A percentile compares a stretch with the other conserved stretches of the same genome.
phyloP scores from a whole-genome alignment of 2,329 filamentous ascomycete species.

The Exophiala calicioides region DNA sequence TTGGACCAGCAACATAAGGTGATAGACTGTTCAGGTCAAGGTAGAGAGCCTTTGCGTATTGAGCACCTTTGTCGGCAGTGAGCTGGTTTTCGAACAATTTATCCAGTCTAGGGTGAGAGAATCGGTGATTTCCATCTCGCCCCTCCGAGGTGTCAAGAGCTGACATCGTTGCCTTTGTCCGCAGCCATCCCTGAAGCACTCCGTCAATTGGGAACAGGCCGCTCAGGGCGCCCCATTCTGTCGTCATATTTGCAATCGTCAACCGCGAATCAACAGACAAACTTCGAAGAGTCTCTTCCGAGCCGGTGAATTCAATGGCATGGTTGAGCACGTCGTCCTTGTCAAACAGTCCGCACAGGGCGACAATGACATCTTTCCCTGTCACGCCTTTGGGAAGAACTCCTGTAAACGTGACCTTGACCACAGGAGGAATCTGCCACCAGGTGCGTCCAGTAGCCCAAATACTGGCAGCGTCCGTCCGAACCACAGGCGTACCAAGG shows the following conservation, averaged over 20 bases:
- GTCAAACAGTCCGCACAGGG: slow-evolving; percentile 82
- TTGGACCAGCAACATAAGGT: slow-evolving; percentile 82
- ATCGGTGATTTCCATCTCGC: slow-evolving; percentile 55
- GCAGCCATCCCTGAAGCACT: slow-evolving; percentile 70
- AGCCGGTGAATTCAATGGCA: slow-evolving; percentile 82
- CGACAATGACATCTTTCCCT: slow-evolving; percentile 92
- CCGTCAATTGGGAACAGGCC: slow-evolving; percentile 80
- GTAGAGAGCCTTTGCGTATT: slow-evolving; percentile 80
- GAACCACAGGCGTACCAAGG: slow-evolving; percentile 77
- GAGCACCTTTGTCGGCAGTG: slow-evolving; percentile 71
- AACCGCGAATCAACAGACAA: slow-evolving; percentile 72
- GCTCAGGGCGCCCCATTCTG: slow-evolving; percentile 50
- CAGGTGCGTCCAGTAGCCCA: slow-evolving; percentile 82
- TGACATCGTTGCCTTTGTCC: slow-evolving; percentile 71
- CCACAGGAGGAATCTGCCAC: slow-evolving; percentile 86
- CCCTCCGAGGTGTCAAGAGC: slow-evolving; percentile 55
- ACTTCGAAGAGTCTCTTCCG: slow-evolving; percentile 72
- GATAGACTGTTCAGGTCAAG: slow-evolving; percentile 80
- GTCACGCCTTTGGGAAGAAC: slow-evolving; percentile 75
- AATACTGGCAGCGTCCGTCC: slow-evolving; percentile 83
- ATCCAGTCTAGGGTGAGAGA: slow-evolving; percentile 73
- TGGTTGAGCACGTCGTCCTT: slow-evolving; percentile 89
- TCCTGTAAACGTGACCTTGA: slow-evolving; percentile 76
- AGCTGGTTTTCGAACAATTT: slow-evolving; percentile 68
- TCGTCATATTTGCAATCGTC: slow-evolving; percentile 51